Percentiles rank a stretch among this genome's conserved stretches.
These are phyloP conservation scores for Speleostelium caveatum DNA, from an alignment of 78 protist species.

Conservation along the genomic window DNA sequence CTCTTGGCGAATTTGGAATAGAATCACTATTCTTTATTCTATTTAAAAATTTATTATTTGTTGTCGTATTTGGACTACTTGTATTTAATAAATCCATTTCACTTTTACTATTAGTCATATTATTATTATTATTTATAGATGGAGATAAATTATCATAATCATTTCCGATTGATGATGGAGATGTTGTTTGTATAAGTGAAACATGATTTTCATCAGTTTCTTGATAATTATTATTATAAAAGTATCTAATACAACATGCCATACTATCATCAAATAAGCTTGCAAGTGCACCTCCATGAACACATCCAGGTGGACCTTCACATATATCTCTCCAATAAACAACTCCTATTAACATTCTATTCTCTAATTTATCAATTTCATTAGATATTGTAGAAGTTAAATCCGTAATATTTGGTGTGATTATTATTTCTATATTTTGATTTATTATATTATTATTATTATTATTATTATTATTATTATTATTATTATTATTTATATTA, in stretches of 20 bases:
- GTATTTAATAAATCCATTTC: too few relatives aligned
- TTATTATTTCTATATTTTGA: background rate
- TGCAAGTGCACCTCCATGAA: slow-evolving; percentile 70
- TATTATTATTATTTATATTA: background rate
- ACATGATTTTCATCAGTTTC: background rate
- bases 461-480: too few relatives aligned
- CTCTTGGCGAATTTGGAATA: background rate
- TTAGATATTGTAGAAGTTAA: background rate
- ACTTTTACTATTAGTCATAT: background rate
- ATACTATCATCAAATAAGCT: slow-evolving; percentile 67
- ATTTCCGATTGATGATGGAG: too few relatives aligned
- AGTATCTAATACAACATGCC: slow-evolving; percentile 76
- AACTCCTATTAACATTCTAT: slow-evolving; percentile 36
- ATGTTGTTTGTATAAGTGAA: background rate
- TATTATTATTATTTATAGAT: too few relatives aligned
- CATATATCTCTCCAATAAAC: slow-evolving; percentile 37
- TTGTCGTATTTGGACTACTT: background rate
- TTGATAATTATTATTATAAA: slow-evolving; percentile 68
- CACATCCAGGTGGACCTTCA: slow-evolving; percentile 80
- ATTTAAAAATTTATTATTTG: too few relatives aligned
- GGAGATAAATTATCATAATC: too few relatives aligned
- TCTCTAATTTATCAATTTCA: background rate
- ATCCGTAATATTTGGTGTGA: background rate
- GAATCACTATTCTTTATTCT: background rate
- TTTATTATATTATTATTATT: too few relatives aligned